A percentile compares a stretch with the other conserved stretches of the same genome.
These are phyloP conservation scores for Lipomyces oligophaga DNA, from an alignment of 805 yeast species.

Conservation along the genomic window DNA sequence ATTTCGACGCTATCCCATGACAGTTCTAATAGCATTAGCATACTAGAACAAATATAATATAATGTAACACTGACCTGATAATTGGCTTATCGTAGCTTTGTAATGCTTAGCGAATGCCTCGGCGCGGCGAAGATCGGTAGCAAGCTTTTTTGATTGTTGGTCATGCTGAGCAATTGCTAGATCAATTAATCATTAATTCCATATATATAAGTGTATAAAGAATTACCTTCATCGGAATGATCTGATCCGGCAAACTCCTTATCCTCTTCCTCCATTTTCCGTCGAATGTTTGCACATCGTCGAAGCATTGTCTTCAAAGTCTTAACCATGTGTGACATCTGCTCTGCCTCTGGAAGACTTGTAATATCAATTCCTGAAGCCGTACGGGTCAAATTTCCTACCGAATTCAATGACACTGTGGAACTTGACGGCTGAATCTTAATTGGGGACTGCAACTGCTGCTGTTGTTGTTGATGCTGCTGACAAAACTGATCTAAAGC, in stretches of 20 bases:
- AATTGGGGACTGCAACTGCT: not conserved
- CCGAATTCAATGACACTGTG: slow-evolving; percentile 3
- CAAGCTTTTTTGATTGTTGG: slow-evolving; percentile 9
- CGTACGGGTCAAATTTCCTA: slow-evolving; percentile 14
- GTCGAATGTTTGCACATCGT: slow-evolving; percentile 16
- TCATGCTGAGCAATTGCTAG: slow-evolving; percentile 5
- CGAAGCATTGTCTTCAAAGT: slow-evolving; percentile 17
- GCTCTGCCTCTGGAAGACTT: slow-evolving; percentile 22
- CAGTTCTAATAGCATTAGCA: slow-evolving; percentile 1
- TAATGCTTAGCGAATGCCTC: slow-evolving; percentile 25
- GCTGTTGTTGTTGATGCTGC: not conserved
- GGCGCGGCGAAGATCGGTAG: slow-evolving; percentile 17
- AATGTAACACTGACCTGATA: slow-evolving; percentile 10
- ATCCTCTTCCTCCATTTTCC: slow-evolving; percentile 1
- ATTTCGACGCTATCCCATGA: slow-evolving; percentile 13
- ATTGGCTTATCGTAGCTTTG: slow-evolving; percentile 15
- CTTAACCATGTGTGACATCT: slow-evolving; percentile 14
- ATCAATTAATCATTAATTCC: not conserved
- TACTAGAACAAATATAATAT: not conserved
- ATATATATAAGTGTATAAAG: not conserved
- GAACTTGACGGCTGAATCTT: not conserved
- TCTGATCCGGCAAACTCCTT: slow-evolving; percentile 5
- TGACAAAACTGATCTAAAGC: too few species aligned
- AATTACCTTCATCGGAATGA: slow-evolving; percentile 7
- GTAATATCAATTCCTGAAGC: slow-evolving; percentile 18